These are phyloP conservation scores for Pichia sp. DNA, from an alignment of 1,139 yeast genomes.

Conservation along the genomic window DNA sequence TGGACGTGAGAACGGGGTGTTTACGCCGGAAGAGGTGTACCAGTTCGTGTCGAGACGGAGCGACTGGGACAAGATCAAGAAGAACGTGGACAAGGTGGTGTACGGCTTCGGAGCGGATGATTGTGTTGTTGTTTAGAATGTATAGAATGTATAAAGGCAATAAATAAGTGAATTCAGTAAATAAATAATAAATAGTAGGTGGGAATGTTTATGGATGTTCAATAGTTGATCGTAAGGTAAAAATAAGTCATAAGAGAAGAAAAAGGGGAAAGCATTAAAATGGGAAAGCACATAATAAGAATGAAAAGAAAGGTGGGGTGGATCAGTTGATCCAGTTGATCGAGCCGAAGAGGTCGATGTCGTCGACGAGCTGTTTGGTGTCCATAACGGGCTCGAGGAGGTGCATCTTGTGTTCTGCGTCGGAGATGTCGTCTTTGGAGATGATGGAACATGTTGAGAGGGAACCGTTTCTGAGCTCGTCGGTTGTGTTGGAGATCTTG, in stretches of 20 bases:
- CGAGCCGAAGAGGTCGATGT: slow-evolving; percentile 3
- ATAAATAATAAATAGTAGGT: not conserved
- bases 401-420: too few relatives aligned
- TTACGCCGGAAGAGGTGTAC: slow-evolving; percentile 89
- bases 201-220: too few relatives aligned
- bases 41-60: slow-evolving; percentile 86
- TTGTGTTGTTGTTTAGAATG: slow-evolving; percentile 42
- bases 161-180: not conserved
- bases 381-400: too few relatives aligned
- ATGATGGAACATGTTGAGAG: too few relatives aligned
- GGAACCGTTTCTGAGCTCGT: too few relatives aligned
- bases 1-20: slow-evolving; percentile 83
- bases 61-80: slow-evolving; percentile 78
- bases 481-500: not conserved
- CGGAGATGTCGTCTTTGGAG: not conserved
- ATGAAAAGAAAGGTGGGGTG: not conserved
- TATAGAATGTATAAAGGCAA: not conserved
- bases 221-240: too few relatives aligned
- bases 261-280: not conserved
- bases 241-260: not conserved
- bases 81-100: slow-evolving; percentile 91
- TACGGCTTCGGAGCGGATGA: slow-evolving; percentile 81
- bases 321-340: slow-evolving; percentile 4
- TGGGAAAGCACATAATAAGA: not conserved
- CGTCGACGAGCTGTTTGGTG: not conserved